A percentile compares a stretch with the other conserved stretches of the same genome.
Evolutionary conservation across 805 yeast genomes (phyloP).

Genomic region (Zygotorulaspora chibaensis): DNA sequence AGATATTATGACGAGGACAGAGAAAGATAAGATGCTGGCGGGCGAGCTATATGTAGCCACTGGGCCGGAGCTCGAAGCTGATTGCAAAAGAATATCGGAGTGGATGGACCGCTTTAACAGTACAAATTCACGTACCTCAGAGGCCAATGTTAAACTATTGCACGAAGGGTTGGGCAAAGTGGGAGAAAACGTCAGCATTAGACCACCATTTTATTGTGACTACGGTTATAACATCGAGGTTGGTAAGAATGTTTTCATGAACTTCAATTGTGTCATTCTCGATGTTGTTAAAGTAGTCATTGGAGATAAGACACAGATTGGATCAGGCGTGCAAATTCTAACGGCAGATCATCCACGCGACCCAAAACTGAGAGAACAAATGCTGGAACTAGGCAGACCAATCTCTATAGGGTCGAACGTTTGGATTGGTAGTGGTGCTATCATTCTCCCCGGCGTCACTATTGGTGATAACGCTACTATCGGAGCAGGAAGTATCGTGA

Average conservation of each 20-base stretch:
- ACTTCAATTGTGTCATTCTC: slow-evolving; percentile 50
- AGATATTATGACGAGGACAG: neutral
- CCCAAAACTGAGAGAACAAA: slow-evolving; percentile 38
- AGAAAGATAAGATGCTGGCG: slow-evolving; percentile 1
- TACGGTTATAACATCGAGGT: slow-evolving; percentile 59
- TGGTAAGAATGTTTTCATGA: slow-evolving; percentile 57
- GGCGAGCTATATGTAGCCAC: neutral
- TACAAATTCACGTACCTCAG: neutral
- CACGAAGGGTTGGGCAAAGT: slow-evolving; percentile 45
- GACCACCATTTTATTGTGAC: slow-evolving; percentile 60
- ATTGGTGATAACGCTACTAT: slow-evolving; percentile 59
- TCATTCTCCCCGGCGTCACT: slow-evolving; percentile 60
- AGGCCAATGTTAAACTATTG: neutral
- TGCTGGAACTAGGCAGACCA: slow-evolving; percentile 51
- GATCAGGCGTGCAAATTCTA: slow-evolving; percentile 56
- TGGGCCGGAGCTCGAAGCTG: neutral
- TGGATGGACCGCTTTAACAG: neutral
- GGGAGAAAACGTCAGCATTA: slow-evolving; percentile 42
- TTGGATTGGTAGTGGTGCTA: slow-evolving; percentile 60
- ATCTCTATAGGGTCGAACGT: slow-evolving; percentile 59
- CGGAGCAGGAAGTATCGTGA: slow-evolving; percentile 68
- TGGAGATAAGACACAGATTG: slow-evolving; percentile 57
- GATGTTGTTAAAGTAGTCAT: slow-evolving; percentile 58
- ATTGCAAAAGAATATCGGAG: neutral
- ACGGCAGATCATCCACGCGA: slow-evolving; percentile 66